Conservation (phyloP, 352 stramenopile species). For the Phytophthora syringae region DNA sequence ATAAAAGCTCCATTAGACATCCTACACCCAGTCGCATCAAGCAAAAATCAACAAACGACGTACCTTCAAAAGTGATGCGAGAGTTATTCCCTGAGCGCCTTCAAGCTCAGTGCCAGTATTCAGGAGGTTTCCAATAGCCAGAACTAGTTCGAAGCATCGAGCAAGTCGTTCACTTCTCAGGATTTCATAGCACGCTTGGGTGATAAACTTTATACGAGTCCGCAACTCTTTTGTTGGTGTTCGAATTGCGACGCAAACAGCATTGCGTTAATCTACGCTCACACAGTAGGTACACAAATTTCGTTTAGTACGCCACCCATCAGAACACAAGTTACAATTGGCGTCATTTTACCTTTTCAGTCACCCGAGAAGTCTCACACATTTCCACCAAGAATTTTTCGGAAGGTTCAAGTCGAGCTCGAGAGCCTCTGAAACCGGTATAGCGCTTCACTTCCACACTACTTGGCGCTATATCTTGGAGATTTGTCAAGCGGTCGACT, state of each 20-base stretch:
- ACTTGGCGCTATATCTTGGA: conserved; percentile 76
- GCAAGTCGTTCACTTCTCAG: conserved; percentile 74
- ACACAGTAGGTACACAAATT: conserved; percentile 1
- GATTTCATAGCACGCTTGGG: conserved; percentile 68
- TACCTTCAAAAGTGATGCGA: conserved; percentile 82
- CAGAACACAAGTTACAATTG: not conserved
- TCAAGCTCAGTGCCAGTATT: conserved; percentile 79
- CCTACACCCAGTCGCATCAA: no score
- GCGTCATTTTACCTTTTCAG: conserved; percentile 71
- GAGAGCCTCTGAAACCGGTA: conserved; percentile 64
- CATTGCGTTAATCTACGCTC: conserved; percentile 65
- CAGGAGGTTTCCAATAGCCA: conserved; percentile 78
- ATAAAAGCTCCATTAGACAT: not conserved
- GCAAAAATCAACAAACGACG: not conserved
- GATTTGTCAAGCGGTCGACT: conserved; percentile 56
- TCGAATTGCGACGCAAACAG: conserved; percentile 73
- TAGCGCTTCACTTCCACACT: conserved; percentile 76
- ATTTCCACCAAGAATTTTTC: conserved; percentile 81
- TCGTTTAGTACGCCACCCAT: conserved; percentile 2
- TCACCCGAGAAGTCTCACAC: conserved; percentile 68
- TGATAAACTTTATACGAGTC: conserved; percentile 54
- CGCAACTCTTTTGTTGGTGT: conserved; percentile 61
- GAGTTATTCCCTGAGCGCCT: conserved; percentile 68
- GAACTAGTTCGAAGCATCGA: conserved; percentile 76
- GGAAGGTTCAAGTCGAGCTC: conserved; percentile 51